phyloP scores from a whole-genome alignment of 1,284 basidiomycete genomes.

The Boletus mariae region DNA sequence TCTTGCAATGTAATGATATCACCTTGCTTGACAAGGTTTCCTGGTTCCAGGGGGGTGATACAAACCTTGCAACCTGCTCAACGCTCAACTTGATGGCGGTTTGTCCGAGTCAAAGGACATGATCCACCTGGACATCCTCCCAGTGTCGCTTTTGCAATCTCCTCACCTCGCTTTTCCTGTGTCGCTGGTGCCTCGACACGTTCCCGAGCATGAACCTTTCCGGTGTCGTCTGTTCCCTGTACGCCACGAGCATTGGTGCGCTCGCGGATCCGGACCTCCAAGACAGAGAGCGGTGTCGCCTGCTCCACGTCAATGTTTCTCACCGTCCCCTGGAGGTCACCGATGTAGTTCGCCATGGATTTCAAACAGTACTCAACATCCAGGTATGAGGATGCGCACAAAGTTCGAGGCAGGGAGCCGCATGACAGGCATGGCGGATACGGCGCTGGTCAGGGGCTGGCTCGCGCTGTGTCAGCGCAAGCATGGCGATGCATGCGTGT shows the following conservation, averaged over 20 bases:
- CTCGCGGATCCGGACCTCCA: neutral
- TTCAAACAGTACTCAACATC: neutral
- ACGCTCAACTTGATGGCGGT: neutral
- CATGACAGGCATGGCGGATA: neutral
- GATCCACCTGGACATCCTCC: neutral
- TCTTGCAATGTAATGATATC: no score
- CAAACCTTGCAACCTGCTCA: neutral
- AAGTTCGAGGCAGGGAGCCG: neutral
- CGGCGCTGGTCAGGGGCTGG: neutral
- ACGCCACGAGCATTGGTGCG: neutral
- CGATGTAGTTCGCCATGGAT: neutral
- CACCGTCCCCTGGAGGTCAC: neutral
- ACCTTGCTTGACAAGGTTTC: no score
- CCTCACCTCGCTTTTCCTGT: neutral
- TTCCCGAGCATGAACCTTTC: neutral
- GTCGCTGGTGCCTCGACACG: neutral
- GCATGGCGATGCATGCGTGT: neutral
- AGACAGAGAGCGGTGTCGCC: neutral
- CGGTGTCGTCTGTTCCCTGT: neutral
- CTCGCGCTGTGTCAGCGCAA: neutral
- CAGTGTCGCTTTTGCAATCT: neutral
- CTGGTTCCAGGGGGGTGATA: no score
- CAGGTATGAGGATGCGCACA: neutral
- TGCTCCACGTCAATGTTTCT: neutral
- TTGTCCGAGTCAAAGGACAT: neutral